Percentiles rank a stretch among this genome's conserved stretches.
Evolutionary conservation across 2,329 filamentous ascomycete species (phyloP).

Genomic region (Fusarium udum): DNA sequence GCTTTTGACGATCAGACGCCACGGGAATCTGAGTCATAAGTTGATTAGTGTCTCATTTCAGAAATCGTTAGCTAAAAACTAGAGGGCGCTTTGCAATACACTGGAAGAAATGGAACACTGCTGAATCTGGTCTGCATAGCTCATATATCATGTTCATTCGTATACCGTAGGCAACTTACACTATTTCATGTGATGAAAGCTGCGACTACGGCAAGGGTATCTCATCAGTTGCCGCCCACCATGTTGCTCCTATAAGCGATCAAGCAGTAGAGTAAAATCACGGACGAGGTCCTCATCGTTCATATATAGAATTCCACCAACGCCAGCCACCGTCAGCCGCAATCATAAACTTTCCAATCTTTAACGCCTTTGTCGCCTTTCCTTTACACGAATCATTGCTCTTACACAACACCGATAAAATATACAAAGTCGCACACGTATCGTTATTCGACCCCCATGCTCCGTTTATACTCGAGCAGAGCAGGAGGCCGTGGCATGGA

Average conservation of each 20-base stretch:
- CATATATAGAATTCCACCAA: slow-evolving; percentile 16
- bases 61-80: slow-evolving; percentile 1
- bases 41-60: not conserved
- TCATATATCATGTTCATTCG: slow-evolving; percentile 26
- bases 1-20: not conserved
- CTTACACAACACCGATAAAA: slow-evolving; percentile 6
- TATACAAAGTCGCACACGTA: slow-evolving; percentile 27
- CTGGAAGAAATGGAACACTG: not conserved
- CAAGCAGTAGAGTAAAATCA: slow-evolving; percentile 17
- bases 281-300: slow-evolving; percentile 9
- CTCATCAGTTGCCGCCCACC: slow-evolving; percentile 23
- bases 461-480: slow-evolving; percentile 13
- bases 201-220: slow-evolving; percentile 31
- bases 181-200: slow-evolving; percentile 19
- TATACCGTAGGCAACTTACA: slow-evolving; percentile 10
- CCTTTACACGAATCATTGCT: slow-evolving; percentile 18
- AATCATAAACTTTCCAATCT: slow-evolving; percentile 7
- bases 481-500: not conserved
- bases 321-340: slow-evolving; percentile 4
- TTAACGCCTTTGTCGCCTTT: slow-evolving; percentile 35
- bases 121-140: not conserved
- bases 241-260: slow-evolving; percentile 8
- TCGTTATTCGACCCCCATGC: slow-evolving; percentile 7
- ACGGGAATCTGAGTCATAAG: not conserved
- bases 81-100: not conserved